Percentiles rank a stretch among this genome's conserved stretches.
Evolutionary conservation across 129 eudicot species (phyloP).

Genomic region (Flaveria linearis): DNA sequence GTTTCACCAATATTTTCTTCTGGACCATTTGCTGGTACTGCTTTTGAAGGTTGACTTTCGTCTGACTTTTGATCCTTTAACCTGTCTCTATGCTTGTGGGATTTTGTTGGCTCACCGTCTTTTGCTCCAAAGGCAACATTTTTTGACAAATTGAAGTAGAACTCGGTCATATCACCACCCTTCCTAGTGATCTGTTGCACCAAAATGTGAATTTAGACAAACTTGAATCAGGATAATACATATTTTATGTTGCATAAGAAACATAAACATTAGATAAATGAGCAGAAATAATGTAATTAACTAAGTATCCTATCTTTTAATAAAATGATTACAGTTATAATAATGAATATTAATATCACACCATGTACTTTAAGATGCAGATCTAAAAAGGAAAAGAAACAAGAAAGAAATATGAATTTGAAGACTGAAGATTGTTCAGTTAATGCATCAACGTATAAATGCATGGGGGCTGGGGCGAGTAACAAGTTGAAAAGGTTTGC

Average conservation of each 20-base stretch:
- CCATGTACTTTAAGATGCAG: too few relatives aligned
- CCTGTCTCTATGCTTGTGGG: conserved; percentile 39
- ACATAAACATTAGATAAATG: not conserved
- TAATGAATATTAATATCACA: too few relatives aligned
- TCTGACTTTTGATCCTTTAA: conserved; percentile 27
- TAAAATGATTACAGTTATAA: too few relatives aligned
- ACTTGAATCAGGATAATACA: too few relatives aligned
- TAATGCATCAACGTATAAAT: too few relatives aligned
- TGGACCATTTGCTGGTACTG: conserved; percentile 15
- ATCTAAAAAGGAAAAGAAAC: too few relatives aligned
- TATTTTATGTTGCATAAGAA: not conserved
- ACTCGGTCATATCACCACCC: conserved; percentile 70
- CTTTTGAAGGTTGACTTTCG: conserved; percentile 31
- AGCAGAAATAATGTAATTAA: not conserved
- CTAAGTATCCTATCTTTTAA: not conserved
- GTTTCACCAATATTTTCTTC: conserved; percentile 35
- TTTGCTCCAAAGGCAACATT: conserved; percentile 82
- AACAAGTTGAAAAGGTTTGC: too few relatives aligned
- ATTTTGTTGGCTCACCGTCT: conserved; percentile 37
- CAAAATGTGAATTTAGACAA: not conserved
- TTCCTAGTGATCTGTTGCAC: conserved; percentile 31
- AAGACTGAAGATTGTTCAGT: too few relatives aligned
- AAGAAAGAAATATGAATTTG: too few relatives aligned
- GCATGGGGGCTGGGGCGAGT: too few relatives aligned
- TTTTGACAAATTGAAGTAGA: conserved; percentile 75